Evolutionary conservation across 768 basidiomycete species (phyloP).

Genomic region (Coprinopsis marcescibilis): DNA sequence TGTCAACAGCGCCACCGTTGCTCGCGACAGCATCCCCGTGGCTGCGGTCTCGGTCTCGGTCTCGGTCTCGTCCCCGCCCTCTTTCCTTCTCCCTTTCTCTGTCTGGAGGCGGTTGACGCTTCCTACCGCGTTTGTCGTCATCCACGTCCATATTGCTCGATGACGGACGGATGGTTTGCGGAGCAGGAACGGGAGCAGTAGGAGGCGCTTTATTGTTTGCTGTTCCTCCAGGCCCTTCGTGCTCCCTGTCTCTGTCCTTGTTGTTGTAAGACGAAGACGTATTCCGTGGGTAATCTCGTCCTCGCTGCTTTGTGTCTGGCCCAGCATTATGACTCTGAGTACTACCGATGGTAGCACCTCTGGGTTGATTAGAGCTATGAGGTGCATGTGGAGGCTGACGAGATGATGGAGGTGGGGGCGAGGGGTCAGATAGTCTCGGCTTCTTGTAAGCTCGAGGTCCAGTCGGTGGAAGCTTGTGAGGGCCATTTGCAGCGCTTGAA

Average conservation of each 20-base stretch:
- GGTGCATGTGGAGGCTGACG: conserved; percentile 17
- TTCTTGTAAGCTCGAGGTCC: conserved; percentile 81
- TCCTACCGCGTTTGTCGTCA: conserved; percentile 30
- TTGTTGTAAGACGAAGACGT: not conserved
- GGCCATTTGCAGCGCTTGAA: conserved; percentile 22
- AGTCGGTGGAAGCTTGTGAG: conserved; percentile 61
- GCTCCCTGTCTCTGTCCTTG: conserved; percentile 11
- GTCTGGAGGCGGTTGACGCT: conserved; percentile 14
- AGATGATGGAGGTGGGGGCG: conserved; percentile 21
- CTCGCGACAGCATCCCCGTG: conserved; percentile 14
- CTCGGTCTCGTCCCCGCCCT: conserved; percentile 25
- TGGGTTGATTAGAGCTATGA: conserved; percentile 13
- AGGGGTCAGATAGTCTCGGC: conserved; percentile 58
- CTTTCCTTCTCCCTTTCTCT: conserved; percentile 23
- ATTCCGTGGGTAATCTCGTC: not conserved
- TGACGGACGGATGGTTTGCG: conserved; percentile 9
- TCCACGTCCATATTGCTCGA: conserved; percentile 50
- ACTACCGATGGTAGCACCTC: not conserved
- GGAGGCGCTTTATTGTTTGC: too few relatives aligned
- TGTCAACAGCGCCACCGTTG: conserved; percentile 15
- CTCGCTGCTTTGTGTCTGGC: not conserved
- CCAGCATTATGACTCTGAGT: too few relatives aligned
- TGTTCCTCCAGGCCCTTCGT: not conserved
- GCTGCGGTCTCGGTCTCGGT: conserved; percentile 15
- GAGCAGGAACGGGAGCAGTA: too few relatives aligned